Conservation (phyloP, 2,329 filamentous ascomycete genomes). For the Hypoxylon sp. region DNA sequence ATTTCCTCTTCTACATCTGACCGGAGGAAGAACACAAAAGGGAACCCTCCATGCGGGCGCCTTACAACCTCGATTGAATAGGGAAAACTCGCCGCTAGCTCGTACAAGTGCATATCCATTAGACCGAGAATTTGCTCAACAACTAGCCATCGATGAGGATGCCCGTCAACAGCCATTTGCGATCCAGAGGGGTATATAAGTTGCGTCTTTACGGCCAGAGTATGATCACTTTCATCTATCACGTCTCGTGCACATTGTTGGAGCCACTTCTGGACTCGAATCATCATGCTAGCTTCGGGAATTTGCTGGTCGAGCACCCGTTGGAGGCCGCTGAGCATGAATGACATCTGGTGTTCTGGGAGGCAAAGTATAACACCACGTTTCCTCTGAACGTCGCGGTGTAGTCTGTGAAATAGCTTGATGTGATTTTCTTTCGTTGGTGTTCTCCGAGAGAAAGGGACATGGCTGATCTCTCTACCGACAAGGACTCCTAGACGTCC, state of each 20-base stretch:
- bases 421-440: slow-evolving; percentile 54
- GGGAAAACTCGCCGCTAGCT: slow-evolving; percentile 58
- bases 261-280: slow-evolving; percentile 67
- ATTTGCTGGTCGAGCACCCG: slow-evolving; percentile 64
- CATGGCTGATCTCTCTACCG: slow-evolving; percentile 66
- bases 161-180: slow-evolving; percentile 65
- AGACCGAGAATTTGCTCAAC: slow-evolving; percentile 60
- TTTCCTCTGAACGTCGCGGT: slow-evolving; percentile 58
- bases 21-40: slow-evolving; percentile 70
- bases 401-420: slow-evolving; percentile 57
- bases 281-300: slow-evolving; percentile 62
- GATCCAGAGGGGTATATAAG: slow-evolving; percentile 70
- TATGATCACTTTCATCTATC: slow-evolving; percentile 74
- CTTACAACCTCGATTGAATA: slow-evolving; percentile 64
- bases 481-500: slow-evolving; percentile 69
- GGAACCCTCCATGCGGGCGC: slow-evolving; percentile 62
- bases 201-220: slow-evolving; percentile 67
- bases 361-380: slow-evolving; percentile 71
- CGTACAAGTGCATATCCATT: slow-evolving; percentile 58
- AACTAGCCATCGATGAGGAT: slow-evolving; percentile 66
- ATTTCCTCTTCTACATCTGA: slow-evolving; percentile 63
- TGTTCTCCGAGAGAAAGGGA: slow-evolving; percentile 71
- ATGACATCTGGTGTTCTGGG: slow-evolving; percentile 75
- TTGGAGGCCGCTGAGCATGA: slow-evolving; percentile 73
- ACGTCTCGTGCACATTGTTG: slow-evolving; percentile 68